Base-by-base conservation (phyloP, 2,329 filamentous ascomycete genomes). In the Aspergillus alliaceus region DNA sequence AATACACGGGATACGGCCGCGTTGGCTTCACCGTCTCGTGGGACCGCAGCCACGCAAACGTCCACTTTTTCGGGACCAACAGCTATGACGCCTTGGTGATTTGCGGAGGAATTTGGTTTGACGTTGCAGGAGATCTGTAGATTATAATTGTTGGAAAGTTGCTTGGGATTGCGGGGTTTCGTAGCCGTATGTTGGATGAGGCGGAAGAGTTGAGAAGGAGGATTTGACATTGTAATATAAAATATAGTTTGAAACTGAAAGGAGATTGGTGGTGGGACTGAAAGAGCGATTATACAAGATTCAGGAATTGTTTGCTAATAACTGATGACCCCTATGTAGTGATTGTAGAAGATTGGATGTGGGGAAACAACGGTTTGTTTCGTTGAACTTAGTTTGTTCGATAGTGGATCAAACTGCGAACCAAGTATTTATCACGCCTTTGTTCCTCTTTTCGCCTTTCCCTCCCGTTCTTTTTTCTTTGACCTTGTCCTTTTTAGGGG, bases 1-100 rank as follows among this genome's bases (percentile, higher is more conserved):
- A 91, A 75, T 4, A 90, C 73, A 35, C 82, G 77, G 49, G 85
- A 74, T 2, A 90, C 85, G 4, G 88, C 87, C 67, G 82, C 83
- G 68, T 91, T 91, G 5, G 88, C 84, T 67, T 89, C 86, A 14
- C 87, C 87, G 14, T 90, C 86, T 59, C 82, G 80, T 11, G 88
- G 80, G 61, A 82, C 86, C 0, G 86, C 87, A 0, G 87, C 75
- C 2, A 90, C 87, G 48, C 86, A 88, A 1, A 91, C 70, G 58
- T 89, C 83, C 47, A 91, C 80, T 2, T 75, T 75, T 6, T 84
- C 79, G 24, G 85, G 79, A 0, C 81, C 80, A 4, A 91, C 72
- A 0, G 79, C 77, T 2, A 76, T 68, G 44, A 91, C 78, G 14
- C 88, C 88, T 64, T 89, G 82, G 32, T 86, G 82, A 24, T 78